Evolutionary conservation across 1,139 yeast genomes (phyloP).

Genomic region (Suhomyces coccinellae): DNA sequence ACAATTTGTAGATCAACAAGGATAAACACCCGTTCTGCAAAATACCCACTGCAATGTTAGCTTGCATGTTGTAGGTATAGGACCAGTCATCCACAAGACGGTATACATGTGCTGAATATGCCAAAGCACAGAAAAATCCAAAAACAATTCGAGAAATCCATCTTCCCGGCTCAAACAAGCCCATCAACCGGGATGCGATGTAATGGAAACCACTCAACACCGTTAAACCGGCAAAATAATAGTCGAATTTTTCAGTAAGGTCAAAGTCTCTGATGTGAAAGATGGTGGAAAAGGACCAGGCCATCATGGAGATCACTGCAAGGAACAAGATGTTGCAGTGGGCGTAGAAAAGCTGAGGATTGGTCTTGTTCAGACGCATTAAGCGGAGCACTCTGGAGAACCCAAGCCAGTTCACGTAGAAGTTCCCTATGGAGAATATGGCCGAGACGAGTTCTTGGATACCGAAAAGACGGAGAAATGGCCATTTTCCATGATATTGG

Average conservation of each 20-base stretch:
- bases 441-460: slow-evolving; percentile 86
- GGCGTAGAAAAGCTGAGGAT: slow-evolving; percentile 15
- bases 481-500: slow-evolving; percentile 99
- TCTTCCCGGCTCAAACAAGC: slow-evolving; percentile 48
- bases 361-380: slow-evolving; percentile 10
- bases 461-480: slow-evolving; percentile 71
- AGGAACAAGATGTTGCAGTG: slow-evolving; percentile 41
- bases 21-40: slow-evolving; percentile 59
- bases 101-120: slow-evolving; percentile 63
- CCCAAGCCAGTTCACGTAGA: slow-evolving; percentile 72
- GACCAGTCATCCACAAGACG: slow-evolving; percentile 78
- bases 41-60: slow-evolving; percentile 77
- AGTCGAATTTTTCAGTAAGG: slow-evolving; percentile 82
- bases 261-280: slow-evolving; percentile 85
- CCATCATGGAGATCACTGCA: slow-evolving; percentile 68
- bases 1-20: slow-evolving; percentile 34
- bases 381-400: slow-evolving; percentile 35
- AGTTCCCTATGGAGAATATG: slow-evolving; percentile 76
- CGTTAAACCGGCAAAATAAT: slow-evolving; percentile 89
- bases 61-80: slow-evolving; percentile 91
- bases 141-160: slow-evolving; percentile 31
- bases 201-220: slow-evolving; percentile 78
- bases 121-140: slow-evolving; percentile 42
- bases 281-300: slow-evolving; percentile 84
- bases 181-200: slow-evolving; percentile 56